These are phyloP conservation scores for Metarhizium guizhouense DNA, from an alignment of 2,329 filamentous ascomycete species.

Conservation along the genomic window DNA sequence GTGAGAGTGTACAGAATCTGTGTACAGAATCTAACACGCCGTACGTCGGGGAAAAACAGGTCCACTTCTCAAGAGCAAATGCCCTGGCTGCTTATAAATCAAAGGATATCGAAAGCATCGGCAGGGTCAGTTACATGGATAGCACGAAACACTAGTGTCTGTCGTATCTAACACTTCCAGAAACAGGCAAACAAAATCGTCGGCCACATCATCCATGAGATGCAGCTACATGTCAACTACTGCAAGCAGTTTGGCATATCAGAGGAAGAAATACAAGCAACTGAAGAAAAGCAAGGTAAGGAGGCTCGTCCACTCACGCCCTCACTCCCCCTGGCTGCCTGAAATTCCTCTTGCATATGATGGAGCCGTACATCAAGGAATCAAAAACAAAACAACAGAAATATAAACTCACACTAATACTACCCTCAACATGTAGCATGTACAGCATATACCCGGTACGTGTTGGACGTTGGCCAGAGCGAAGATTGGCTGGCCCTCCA, in stretches of 20 bases:
- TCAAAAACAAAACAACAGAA: not conserved
- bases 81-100: conserved; percentile 81
- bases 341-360: too few species aligned
- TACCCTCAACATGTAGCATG: conserved; percentile 41
- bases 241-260: conserved; percentile 74
- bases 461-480: conserved; percentile 79
- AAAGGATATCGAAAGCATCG: conserved; percentile 63
- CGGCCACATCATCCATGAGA: conserved; percentile 68
- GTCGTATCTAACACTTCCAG: not conserved
- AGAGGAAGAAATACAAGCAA: conserved; percentile 59
- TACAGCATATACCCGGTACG: conserved; percentile 75
- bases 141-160: not conserved
- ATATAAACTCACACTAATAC: too few species aligned
- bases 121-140: conserved; percentile 32
- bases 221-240: conserved; percentile 72
- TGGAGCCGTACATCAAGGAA: too few species aligned
- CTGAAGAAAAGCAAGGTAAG: conserved; percentile 65
- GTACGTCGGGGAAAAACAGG: conserved; percentile 30
- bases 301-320: not conserved
- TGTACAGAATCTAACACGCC: not conserved
- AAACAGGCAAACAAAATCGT: conserved; percentile 48
- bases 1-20: not conserved
- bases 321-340: not conserved
- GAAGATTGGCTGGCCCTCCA: conserved; percentile 85
- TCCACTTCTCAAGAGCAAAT: conserved; percentile 82